These are phyloP conservation scores for Favolaschia claudopus DNA, from an alignment of 768 basidiomycete genomes.

Conservation along the genomic window DNA sequence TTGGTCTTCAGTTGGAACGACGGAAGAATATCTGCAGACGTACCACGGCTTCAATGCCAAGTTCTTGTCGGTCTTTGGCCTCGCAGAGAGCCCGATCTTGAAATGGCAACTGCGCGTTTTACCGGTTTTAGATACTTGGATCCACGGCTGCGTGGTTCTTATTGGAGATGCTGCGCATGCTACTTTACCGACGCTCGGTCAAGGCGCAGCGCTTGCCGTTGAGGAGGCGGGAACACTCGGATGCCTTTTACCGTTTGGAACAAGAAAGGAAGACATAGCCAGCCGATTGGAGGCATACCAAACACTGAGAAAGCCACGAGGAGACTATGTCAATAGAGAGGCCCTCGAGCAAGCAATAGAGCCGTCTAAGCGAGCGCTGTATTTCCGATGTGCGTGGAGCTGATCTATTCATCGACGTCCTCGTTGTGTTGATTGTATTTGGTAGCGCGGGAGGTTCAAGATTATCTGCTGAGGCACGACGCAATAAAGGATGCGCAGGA, in stretches of 20 bases:
- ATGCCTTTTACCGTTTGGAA: slow-evolving; percentile 16
- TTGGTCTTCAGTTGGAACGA: slow-evolving; percentile 8
- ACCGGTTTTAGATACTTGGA: slow-evolving; percentile 17
- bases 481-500: slow-evolving; percentile 9
- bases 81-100: slow-evolving; percentile 13
- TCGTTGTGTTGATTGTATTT: no score
- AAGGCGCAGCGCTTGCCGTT: slow-evolving; percentile 35
- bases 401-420: no score
- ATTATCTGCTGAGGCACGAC: slow-evolving; percentile 10
- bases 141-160: slow-evolving; percentile 9
- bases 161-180: slow-evolving; percentile 32
- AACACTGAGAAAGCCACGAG: slow-evolving; percentile 17
- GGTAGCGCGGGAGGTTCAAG: slow-evolving; percentile 5
- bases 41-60: slow-evolving; percentile 16
- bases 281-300: slow-evolving; percentile 16
- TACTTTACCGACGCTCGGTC: slow-evolving; percentile 31
- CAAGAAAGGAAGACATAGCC: slow-evolving; percentile 17
- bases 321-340: slow-evolving; percentile 19
- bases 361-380: slow-evolving; percentile 7
- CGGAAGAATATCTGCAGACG: slow-evolving; percentile 2
- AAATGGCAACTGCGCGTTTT: slow-evolving; percentile 19
- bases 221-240: slow-evolving; percentile 29
- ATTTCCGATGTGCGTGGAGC: slow-evolving; percentile 10
- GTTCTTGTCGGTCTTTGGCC: slow-evolving; percentile 1
- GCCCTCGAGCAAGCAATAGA: slow-evolving; percentile 1